These are phyloP conservation scores for Allium fistulosum DNA, from an alignment of 106 monocot genomes.

Conservation along the genomic window DNA sequence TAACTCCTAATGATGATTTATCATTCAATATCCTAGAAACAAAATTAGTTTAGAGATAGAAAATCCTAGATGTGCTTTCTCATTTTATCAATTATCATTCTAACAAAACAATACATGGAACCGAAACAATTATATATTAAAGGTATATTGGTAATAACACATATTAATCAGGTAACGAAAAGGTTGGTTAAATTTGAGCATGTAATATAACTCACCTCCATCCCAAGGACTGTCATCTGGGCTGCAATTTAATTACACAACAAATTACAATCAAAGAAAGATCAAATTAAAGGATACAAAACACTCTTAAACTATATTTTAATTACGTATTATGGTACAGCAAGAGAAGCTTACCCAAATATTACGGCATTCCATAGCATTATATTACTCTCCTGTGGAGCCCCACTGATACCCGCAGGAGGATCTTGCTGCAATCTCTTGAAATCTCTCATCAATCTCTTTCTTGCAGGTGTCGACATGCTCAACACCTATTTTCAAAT, in stretches of 20 bases:
- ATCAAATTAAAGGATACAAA: background rate
- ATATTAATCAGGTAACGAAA: no score
- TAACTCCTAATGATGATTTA: no score
- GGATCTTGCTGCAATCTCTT: slow-evolving; percentile 47
- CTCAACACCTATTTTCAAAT: slow-evolving; percentile 11
- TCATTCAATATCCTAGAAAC: no score
- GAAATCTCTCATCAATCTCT: slow-evolving; percentile 41
- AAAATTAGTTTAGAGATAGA: no score
- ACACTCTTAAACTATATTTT: no score
- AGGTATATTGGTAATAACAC: no score
- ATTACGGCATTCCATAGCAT: slow-evolving; percentile 52
- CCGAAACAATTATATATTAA: no score
- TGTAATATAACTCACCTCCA: slow-evolving; percentile 38
- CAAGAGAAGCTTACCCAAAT: slow-evolving; percentile 27
- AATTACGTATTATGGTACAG: no score
- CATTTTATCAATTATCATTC: no score
- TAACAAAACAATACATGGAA: no score
- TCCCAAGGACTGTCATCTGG: slow-evolving; percentile 57
- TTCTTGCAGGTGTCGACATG: slow-evolving; percentile 47
- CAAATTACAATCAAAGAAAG: background rate
- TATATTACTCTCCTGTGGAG: slow-evolving; percentile 44
- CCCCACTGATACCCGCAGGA: slow-evolving; percentile 45
- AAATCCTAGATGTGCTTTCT: no score
- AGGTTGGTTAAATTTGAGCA: background rate
- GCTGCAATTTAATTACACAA: slow-evolving; percentile 14